These are phyloP conservation scores for Globisporangium nodosum DNA, from an alignment of 352 stramenopile species.

Conservation along the genomic window DNA sequence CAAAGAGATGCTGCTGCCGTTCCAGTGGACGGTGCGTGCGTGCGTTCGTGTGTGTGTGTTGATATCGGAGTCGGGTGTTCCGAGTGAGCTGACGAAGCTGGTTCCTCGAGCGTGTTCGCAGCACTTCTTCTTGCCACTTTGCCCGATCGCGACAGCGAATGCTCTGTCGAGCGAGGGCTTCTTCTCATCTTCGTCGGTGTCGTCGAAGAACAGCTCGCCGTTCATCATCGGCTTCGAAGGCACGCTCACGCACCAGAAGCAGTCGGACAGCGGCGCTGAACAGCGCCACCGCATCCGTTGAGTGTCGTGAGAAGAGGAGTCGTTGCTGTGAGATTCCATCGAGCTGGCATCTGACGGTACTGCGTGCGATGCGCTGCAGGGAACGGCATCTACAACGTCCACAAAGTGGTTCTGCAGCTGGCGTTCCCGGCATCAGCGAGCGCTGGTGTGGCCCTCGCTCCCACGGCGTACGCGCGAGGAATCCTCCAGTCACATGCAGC, in stretches of 20 bases:
- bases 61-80: background rate
- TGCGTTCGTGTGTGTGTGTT: no score
- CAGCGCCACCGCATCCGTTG: constrained; percentile 60
- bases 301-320: background rate
- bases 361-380: constrained; percentile 18
- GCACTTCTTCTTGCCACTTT: constrained; percentile 56
- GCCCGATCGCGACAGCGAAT: constrained; percentile 28
- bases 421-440: constrained; percentile 10
- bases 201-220: constrained; percentile 12
- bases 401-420: constrained; percentile 43
- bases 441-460: background rate
- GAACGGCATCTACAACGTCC: constrained; percentile 66
- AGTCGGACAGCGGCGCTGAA: constrained; percentile 32
- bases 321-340: background rate
- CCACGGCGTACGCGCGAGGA: constrained; percentile 28
- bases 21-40: constrained; percentile 44
- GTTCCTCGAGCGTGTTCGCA: constrained; percentile 7
- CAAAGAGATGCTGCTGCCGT: constrained; percentile 36
- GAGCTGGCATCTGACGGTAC: no score
- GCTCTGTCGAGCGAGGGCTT: constrained; percentile 27
- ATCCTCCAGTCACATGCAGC: constrained; percentile 44
- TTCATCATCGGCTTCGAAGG: constrained; percentile 57
- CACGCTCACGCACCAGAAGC: constrained; percentile 38
- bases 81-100: background rate
- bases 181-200: constrained; percentile 16